A percentile compares a stretch with the other conserved stretches of the same genome.
phyloP scores from a whole-genome alignment of 2,329 filamentous ascomycete species.

The Pyrenophora graminea region DNA sequence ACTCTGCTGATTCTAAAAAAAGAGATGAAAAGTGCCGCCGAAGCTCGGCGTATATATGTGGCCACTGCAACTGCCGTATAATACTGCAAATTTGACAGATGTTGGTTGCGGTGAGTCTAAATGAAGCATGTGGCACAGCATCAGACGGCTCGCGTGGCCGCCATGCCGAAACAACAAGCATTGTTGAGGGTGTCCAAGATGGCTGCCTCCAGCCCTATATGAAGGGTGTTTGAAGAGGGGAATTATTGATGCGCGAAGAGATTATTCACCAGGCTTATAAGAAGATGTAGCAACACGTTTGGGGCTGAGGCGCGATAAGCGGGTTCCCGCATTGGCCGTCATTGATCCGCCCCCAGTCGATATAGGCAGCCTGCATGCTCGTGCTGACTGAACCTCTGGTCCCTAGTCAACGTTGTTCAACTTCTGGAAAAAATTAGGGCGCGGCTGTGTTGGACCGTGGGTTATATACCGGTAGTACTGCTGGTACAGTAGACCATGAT shows the following conservation, averaged over 20 bases:
- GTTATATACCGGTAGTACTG: slow-evolving; percentile 1
- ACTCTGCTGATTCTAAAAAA: not conserved
- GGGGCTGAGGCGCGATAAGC: slow-evolving; percentile 17
- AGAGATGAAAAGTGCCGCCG: slow-evolving; percentile 1
- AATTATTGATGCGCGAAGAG: slow-evolving; percentile 19
- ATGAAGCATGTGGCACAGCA: slow-evolving; percentile 17
- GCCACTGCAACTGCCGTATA: slow-evolving; percentile 11
- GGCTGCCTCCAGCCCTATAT: slow-evolving; percentile 16
- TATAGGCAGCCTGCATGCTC: not conserved
- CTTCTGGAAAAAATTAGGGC: slow-evolving; percentile 34
- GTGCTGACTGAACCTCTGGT: no score
- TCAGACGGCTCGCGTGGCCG: slow-evolving; percentile 31
- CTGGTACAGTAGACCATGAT: slow-evolving; percentile 12
- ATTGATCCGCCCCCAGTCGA: slow-evolving; percentile 7
- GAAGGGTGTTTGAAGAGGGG: slow-evolving; percentile 17
- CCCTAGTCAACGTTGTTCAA: slow-evolving; percentile 4
- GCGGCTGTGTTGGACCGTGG: slow-evolving; percentile 5
- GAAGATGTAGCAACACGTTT: slow-evolving; percentile 10
- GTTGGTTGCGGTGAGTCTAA: slow-evolving; percentile 9
- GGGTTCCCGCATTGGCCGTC: slow-evolving; percentile 15
- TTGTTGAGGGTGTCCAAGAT: slow-evolving; percentile 2
- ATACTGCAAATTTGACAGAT: slow-evolving; percentile 4
- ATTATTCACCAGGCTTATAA: slow-evolving; percentile 3
- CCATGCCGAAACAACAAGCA: slow-evolving; percentile 15
- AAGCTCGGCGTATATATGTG: slow-evolving; percentile 17